These are phyloP conservation scores for Chalciporus sphaerocephalus DNA, from an alignment of 768 basidiomycete genomes.

Conservation along the genomic window DNA sequence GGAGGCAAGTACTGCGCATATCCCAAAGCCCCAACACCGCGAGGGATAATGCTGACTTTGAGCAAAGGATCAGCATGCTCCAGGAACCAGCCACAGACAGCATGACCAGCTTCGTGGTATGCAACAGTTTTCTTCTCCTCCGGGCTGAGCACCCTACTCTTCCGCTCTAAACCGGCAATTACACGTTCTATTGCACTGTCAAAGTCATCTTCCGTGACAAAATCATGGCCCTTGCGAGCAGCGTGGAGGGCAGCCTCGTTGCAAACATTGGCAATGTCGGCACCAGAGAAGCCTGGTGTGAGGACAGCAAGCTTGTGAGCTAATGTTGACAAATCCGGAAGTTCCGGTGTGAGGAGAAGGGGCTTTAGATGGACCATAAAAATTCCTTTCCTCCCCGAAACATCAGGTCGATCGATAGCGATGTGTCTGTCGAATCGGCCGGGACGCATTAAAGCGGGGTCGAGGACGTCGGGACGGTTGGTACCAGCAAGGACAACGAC, in stretches of 20 bases:
- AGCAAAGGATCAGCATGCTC: conserved; percentile 95
- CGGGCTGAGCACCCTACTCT: conserved; percentile 85
- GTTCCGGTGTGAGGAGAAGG: conserved; percentile 58
- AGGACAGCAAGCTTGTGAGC: conserved; percentile 94
- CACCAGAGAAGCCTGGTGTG: conserved; percentile 97
- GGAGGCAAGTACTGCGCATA: conserved; percentile 98
- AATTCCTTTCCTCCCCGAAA: conserved; percentile 89
- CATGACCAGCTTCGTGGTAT: conserved; percentile 98
- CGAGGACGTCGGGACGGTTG: conserved; percentile 94
- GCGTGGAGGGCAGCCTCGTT: conserved; percentile 97
- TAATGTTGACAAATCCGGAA: conserved; percentile 50
- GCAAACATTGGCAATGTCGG: conserved; percentile 98
- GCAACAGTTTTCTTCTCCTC: conserved; percentile 99
- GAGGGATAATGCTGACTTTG: conserved; percentile 97
- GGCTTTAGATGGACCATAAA: conserved; percentile 90
- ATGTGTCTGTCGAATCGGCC: conserved; percentile 98
- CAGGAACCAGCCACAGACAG: conserved; percentile 97
- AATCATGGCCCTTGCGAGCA: conserved; percentile 77
- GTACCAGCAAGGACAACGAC: conserved; percentile 96
- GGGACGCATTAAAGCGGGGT: conserved; percentile 91
- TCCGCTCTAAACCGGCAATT: conserved; percentile 94
- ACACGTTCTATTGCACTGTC: conserved; percentile 98
- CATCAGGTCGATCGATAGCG: conserved; percentile 90
- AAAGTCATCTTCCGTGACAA: conserved; percentile 80
- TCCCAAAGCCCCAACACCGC: conserved; percentile 91